Conservation (phyloP, 2,329 filamentous ascomycete genomes). For the Xylaria sp. region DNA sequence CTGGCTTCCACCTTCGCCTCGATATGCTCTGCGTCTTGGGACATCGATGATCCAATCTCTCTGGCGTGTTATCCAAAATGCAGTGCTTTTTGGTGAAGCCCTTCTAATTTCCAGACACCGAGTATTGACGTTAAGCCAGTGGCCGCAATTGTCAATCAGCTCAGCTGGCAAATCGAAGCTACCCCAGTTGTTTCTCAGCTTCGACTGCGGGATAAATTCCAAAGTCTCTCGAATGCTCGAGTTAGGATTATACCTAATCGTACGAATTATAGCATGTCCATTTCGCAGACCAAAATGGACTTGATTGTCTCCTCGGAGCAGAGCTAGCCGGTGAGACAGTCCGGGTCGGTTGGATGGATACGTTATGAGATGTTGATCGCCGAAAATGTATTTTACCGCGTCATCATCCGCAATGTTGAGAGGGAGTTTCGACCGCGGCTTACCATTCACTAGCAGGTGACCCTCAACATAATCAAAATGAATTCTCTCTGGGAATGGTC, state of each 20-base stretch:
- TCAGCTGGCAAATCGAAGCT: constrained; percentile 62
- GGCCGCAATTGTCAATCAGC: constrained; percentile 64
- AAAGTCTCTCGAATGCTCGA: no score
- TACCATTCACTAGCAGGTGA: constrained; percentile 52
- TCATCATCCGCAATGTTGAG: constrained; percentile 57
- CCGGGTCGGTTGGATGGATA: constrained; percentile 63
- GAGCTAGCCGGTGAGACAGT: constrained; percentile 60
- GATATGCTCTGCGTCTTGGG: constrained; percentile 31
- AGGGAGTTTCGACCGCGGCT: constrained; percentile 60
- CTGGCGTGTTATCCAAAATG: constrained; percentile 46
- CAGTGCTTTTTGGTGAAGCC: constrained; percentile 39
- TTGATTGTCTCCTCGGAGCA: constrained; percentile 49
- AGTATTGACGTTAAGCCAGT: constrained; percentile 66
- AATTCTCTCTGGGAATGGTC: constrained; percentile 37
- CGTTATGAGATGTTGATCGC: constrained; percentile 55
- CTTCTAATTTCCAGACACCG: constrained; percentile 63
- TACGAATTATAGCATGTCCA: constrained; percentile 57
- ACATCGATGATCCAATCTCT: constrained; percentile 54
- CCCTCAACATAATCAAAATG: constrained; percentile 53
- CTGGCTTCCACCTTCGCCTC: constrained; percentile 35
- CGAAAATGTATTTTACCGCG: constrained; percentile 61
- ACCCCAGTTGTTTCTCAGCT: constrained; percentile 43
- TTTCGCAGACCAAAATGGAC: constrained; percentile 68
- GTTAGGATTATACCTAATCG: no score
- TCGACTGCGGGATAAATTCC: constrained; percentile 50